phyloP scores from a whole-genome alignment of 2,329 filamentous ascomycete genomes.

The Elsinoe perseae region DNA sequence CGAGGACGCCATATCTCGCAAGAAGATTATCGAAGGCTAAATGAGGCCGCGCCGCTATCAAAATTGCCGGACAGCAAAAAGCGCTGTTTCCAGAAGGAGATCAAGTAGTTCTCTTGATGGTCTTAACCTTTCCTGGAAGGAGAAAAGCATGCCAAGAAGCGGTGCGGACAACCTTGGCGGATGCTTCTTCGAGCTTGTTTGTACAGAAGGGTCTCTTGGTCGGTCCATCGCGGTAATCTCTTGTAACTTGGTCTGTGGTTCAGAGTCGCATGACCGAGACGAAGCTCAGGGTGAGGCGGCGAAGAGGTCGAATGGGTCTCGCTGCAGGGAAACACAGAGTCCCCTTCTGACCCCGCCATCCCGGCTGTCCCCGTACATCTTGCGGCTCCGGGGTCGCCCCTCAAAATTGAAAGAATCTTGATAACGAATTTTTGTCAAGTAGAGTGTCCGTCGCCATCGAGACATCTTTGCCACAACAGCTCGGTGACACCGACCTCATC shows the following conservation, averaged over 20 bases:
- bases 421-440: too few species aligned
- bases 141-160: neutral
- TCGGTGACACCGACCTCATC: too few species aligned
- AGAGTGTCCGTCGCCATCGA: too few species aligned
- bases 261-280: neutral
- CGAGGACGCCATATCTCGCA: slow-evolving; percentile 4
- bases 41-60: neutral
- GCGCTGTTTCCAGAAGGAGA: neutral
- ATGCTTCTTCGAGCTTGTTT: neutral
- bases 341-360: neutral
- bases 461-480: too few species aligned
- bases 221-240: neutral
- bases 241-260: neutral
- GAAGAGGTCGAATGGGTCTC: neutral
- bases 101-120: neutral
- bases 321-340: neutral
- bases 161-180: neutral
- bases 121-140: neutral
- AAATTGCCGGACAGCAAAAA: neutral
- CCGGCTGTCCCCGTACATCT: neutral
- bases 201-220: neutral
- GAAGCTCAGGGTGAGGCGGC: neutral
- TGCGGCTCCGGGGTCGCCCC: neutral
- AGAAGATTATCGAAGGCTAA: neutral
- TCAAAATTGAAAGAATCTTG: neutral